phyloP scores from a whole-genome alignment of 2,329 filamentous ascomycete genomes.

The Tricladium varicosporioides region DNA sequence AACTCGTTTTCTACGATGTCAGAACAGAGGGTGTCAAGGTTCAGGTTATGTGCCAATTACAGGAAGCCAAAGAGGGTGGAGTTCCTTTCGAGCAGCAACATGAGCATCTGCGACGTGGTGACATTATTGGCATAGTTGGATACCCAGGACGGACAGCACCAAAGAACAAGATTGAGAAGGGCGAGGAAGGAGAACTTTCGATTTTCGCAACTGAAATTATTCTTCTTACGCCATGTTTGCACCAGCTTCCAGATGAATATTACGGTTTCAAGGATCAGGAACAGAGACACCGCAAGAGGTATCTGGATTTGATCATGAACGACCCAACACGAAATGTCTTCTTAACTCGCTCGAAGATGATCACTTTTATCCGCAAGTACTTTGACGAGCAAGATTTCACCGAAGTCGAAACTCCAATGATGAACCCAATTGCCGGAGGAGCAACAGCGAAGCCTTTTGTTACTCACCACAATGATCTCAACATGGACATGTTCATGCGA shows the following conservation, averaged over 20 bases:
- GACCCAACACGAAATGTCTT: constrained; percentile 80
- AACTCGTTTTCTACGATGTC: constrained; percentile 90
- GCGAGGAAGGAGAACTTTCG: constrained; percentile 85
- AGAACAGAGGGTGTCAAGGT: constrained; percentile 72
- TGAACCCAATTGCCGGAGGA: constrained; percentile 93
- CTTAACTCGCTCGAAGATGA: constrained; percentile 81
- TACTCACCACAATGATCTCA: constrained; percentile 93
- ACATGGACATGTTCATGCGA: constrained; percentile 93
- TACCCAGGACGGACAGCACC: constrained; percentile 84
- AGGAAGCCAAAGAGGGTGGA: constrained; percentile 67
- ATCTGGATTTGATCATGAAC: constrained; percentile 94
- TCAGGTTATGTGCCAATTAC: constrained; percentile 89
- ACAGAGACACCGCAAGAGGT: constrained; percentile 87
- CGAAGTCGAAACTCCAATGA: constrained; percentile 96
- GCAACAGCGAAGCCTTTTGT: constrained; percentile 93
- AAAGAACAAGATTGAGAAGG: constrained; percentile 77
- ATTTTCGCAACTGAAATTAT: constrained; percentile 87
- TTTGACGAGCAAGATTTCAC: constrained; percentile 86
- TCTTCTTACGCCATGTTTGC: constrained; percentile 86
- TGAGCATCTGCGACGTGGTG: constrained; percentile 82
- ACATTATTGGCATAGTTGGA: constrained; percentile 86
- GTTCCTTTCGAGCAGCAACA: constrained; percentile 82
- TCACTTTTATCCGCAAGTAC: constrained; percentile 82
- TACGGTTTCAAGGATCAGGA: constrained; percentile 96
- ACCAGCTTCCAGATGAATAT: constrained; percentile 84